phyloP scores from a whole-genome alignment of 371 early-diverging fungal genomes.

The Catenaria anguillulae region DNA sequence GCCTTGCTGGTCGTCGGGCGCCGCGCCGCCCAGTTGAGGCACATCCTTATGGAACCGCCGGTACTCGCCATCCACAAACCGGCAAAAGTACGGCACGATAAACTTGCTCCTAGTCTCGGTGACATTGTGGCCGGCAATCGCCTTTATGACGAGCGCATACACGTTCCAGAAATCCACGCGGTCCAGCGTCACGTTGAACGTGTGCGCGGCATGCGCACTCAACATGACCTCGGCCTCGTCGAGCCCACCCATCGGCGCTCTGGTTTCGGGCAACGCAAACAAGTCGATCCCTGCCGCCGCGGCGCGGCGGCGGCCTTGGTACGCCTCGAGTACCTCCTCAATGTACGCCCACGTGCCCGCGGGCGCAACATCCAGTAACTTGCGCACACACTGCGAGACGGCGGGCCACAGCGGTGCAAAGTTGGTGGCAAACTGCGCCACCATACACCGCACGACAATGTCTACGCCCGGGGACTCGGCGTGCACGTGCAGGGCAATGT shows the following conservation, averaged over 20 bases:
- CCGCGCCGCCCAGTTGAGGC: not conserved
- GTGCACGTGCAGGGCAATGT: slow-evolving; percentile 37
- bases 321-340: too few species aligned
- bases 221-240: not conserved
- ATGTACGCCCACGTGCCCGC: slow-evolving; percentile 9
- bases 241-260: not conserved
- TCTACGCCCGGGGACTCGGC: slow-evolving; percentile 21
- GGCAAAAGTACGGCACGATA: slow-evolving; percentile 59
- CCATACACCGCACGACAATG: slow-evolving; percentile 38
- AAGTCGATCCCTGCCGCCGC: too few species aligned
- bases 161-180: slow-evolving; percentile 62
- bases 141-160: slow-evolving; percentile 46
- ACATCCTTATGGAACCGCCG: slow-evolving; percentile 14
- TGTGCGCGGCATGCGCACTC: not conserved
- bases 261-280: not conserved
- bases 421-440: slow-evolving; percentile 56
- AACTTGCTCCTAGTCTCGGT: slow-evolving; percentile 54
- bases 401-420: slow-evolving; percentile 74
- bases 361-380: slow-evolving; percentile 19
- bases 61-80: slow-evolving; percentile 45
- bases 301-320: too few species aligned
- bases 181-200: slow-evolving; percentile 27
- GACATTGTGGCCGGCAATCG: slow-evolving; percentile 44
- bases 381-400: slow-evolving; percentile 40
- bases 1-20: not conserved